These are phyloP conservation scores for Tricholoma matsutake DNA, from an alignment of 768 basidiomycete species.

Conservation along the genomic window DNA sequence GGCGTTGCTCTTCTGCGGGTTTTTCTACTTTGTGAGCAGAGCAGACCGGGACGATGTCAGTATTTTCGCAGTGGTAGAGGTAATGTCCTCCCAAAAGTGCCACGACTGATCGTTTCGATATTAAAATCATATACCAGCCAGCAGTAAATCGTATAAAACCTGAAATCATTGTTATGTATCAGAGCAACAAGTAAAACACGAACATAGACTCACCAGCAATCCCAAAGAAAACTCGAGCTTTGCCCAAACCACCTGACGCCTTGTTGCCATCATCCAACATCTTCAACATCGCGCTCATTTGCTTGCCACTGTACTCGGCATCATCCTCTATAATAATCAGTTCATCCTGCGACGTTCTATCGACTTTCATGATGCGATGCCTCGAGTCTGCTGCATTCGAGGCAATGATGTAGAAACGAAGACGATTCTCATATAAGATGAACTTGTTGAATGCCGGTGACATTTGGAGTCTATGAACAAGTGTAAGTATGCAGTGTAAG, in stretches of 20 bases:
- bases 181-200: neutral
- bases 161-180: conserved; percentile 19
- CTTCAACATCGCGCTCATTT: conserved; percentile 88
- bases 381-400: conserved; percentile 86
- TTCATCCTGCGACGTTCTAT: conserved; percentile 76
- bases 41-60: conserved; percentile 76
- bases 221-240: conserved; percentile 74
- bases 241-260: conserved; percentile 82
- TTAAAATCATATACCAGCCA: conserved; percentile 92
- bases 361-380: conserved; percentile 91
- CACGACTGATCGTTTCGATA: conserved; percentile 88
- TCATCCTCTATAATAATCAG: conserved; percentile 84
- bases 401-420: conserved; percentile 89
- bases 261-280: conserved; percentile 97
- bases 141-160: conserved; percentile 94
- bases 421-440: conserved; percentile 89
- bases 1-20: conserved; percentile 82
- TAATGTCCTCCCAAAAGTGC: conserved; percentile 95
- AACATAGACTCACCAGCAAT: conserved; percentile 57
- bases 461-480: neutral
- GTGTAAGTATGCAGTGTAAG: too few relatives aligned
- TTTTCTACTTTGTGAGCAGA: conserved; percentile 84
- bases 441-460: conserved; percentile 70
- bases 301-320: conserved; percentile 80
- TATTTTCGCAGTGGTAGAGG: conserved; percentile 92